Base-by-base conservation (phyloP, 1,139 yeast genomes). In the Arxiozyma bovina region DNA sequence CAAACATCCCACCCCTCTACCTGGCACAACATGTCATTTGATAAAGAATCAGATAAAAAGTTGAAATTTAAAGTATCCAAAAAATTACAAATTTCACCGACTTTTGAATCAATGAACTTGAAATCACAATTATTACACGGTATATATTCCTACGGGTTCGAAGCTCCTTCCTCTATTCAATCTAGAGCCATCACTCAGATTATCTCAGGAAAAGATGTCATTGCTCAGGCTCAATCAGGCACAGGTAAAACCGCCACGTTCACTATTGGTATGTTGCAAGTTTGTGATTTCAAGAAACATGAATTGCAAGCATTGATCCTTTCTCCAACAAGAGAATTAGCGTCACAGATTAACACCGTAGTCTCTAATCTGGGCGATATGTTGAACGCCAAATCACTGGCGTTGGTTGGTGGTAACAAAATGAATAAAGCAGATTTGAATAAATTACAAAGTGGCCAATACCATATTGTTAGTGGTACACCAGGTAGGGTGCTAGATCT, bases 171-270 rank as follows among this genome's bases (percentile, higher is more conserved):
- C 25, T 90, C 97, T 8, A 93, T 93, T 71, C 99, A 93, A 71
- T 87, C 95, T 47, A 77, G 98, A 63, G 99, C 97, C 42, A 93
- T 93, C 55, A 80, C 87, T 73, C 98, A 91, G 67, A 90, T 91
- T 59, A 89, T 91, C 53, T 80, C 85, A 53, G 98, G 97, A 5
- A 80, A 85, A 63, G 99, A 93, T 69, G 87, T 93, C 2, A 88
- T 93, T 57, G 98, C 98, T 23, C 99, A 93, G 72, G 97, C 98
- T 12, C 99, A 93, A 70, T 88, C 96, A 5, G 99, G 99, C 58
- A 93, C 99, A 1, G 99, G 99, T 66, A 93, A 93, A 70, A 93
- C 99, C 0, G 99, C 98, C 22, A 93, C 99, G 0, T 93, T 93
- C 69, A 80, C 96, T 18, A 89, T 93, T 55, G 96, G 96, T 12